These are phyloP conservation scores for Murraya paniculata DNA, from an alignment of 345 rosid genomes.

Conservation along the genomic window DNA sequence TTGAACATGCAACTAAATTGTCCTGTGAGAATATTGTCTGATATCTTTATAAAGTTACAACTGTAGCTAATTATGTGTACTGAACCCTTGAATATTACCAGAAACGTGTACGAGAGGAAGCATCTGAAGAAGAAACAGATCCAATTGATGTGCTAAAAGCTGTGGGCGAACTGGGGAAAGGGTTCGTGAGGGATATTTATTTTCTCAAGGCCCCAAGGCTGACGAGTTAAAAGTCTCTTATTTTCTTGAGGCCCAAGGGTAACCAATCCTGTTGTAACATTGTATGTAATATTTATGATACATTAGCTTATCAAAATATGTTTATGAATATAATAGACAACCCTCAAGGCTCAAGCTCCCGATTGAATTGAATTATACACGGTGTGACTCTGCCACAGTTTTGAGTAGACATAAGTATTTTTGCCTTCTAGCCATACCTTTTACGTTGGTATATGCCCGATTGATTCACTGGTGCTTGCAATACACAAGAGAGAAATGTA, in stretches of 20 bases:
- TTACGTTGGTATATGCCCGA: no score
- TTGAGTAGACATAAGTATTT: background rate
- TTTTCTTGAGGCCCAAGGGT: background rate
- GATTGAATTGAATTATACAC: background rate
- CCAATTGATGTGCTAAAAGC: constrained; percentile 51
- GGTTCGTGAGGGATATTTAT: constrained; percentile 67
- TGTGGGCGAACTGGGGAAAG: constrained; percentile 76
- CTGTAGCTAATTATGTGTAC: background rate
- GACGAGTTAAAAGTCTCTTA: background rate
- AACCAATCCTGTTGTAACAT: background rate
- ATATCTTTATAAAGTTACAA: background rate
- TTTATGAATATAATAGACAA: background rate
- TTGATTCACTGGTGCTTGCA: no score
- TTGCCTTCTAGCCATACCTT: background rate
- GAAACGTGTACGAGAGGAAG: constrained; percentile 68
- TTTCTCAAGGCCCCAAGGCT: constrained; percentile 56
- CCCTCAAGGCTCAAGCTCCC: background rate
- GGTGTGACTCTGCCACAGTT: background rate
- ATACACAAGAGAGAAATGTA: no score
- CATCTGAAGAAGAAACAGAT: constrained; percentile 34
- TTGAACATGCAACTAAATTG: background rate
- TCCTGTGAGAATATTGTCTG: background rate
- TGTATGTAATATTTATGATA: background rate
- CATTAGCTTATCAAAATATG: no score
- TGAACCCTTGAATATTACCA: constrained; percentile 21